Evolutionary conservation across 163 green algal genomes (phyloP).

Genomic region (Prototheca cutis): DNA sequence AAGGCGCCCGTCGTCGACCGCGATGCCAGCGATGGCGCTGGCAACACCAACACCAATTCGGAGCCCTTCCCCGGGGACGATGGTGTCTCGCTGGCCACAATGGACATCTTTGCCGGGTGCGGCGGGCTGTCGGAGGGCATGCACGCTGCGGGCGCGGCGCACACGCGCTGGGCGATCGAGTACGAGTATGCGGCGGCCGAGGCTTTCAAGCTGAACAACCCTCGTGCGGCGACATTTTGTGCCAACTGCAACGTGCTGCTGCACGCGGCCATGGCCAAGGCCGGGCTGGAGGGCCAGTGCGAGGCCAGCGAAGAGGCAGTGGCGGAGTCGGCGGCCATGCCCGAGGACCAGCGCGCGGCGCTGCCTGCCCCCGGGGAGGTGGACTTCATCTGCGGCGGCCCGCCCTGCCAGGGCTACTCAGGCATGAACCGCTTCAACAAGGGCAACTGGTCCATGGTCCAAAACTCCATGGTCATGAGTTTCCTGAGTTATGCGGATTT

Average conservation of each 20-base stretch:
- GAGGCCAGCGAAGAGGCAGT: constrained; percentile 46
- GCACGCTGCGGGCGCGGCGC: constrained; percentile 67
- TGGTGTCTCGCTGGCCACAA: constrained; percentile 46
- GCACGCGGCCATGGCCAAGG: constrained; percentile 68
- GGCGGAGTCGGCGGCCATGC: constrained; percentile 41
- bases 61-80: constrained; percentile 20
- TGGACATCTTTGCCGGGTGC: constrained; percentile 97
- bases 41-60: background rate
- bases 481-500: constrained; percentile 89
- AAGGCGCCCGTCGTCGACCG: too few species aligned
- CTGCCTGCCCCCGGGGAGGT: constrained; percentile 80
- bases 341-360: constrained; percentile 22
- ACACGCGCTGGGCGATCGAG: constrained; percentile 88
- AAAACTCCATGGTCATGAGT: constrained; percentile 88
- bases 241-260: constrained; percentile 96
- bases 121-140: constrained; percentile 90
- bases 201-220: constrained; percentile 90
- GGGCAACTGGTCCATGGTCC: constrained; percentile 79
- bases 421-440: constrained; percentile 99
- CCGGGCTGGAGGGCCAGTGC: constrained; percentile 48
- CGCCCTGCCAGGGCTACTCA: constrained; percentile 92
- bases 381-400: constrained; percentile 93
- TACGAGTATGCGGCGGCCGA: constrained; percentile 82
- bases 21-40: constrained; percentile 15
- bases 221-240: constrained; percentile 72